These are phyloP conservation scores for Russula vinacea DNA, from an alignment of 768 basidiomycete genomes.

Conservation along the genomic window DNA sequence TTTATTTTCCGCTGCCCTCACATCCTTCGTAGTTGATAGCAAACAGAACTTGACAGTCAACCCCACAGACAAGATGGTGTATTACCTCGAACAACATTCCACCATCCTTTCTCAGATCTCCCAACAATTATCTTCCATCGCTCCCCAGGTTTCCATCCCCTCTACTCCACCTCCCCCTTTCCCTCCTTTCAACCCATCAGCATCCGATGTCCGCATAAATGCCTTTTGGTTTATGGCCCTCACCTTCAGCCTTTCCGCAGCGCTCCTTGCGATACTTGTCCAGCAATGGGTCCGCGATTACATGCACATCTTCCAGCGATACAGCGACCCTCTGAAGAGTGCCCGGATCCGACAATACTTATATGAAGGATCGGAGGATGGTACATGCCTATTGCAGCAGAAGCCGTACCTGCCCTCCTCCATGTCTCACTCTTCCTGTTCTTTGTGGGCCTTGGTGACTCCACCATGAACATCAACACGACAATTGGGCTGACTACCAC, in stretches of 20 bases:
- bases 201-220: slow-evolving; percentile 41
- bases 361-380: background rate
- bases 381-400: background rate
- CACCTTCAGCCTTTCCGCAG: slow-evolving; percentile 42
- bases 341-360: background rate
- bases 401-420: background rate
- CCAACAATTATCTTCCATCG: slow-evolving; percentile 9
- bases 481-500: slow-evolving; percentile 15
- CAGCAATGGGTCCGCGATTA: background rate
- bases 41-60: background rate
- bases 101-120: slow-evolving; percentile 16
- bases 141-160: background rate
- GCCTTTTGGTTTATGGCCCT: slow-evolving; percentile 24
- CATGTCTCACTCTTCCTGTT: background rate
- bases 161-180: background rate
- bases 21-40: slow-evolving; percentile 12
- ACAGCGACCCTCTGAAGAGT: background rate
- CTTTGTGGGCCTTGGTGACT: slow-evolving; percentile 37
- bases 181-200: slow-evolving; percentile 30
- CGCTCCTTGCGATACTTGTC: slow-evolving; percentile 39
- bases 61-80: background rate
- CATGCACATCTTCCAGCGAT: background rate
- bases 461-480: slow-evolving; percentile 37
- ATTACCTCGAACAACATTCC: slow-evolving; percentile 11
- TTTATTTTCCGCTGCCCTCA: slow-evolving; percentile 18